Conservation (phyloP, 805 yeast species). For the Ogataea minuta region DNA sequence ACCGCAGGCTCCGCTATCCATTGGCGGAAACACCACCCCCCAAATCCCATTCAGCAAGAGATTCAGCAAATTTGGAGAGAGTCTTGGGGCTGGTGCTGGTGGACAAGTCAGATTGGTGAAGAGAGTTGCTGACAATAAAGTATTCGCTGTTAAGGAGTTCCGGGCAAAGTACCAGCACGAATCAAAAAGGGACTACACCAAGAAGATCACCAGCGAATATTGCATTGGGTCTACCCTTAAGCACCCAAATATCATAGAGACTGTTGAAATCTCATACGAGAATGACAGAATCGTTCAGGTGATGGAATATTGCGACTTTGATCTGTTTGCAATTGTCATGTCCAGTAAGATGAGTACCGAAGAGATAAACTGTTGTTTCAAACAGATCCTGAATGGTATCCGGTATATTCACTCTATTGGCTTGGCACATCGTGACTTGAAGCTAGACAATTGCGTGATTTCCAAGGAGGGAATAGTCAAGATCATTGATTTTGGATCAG, state of each 20-base stretch:
- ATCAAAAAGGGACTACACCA: slow-evolving; percentile 79
- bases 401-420: slow-evolving; percentile 82
- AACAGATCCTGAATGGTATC: slow-evolving; percentile 79
- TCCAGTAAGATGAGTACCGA: slow-evolving; percentile 78
- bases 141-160: slow-evolving; percentile 92
- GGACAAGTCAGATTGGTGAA: slow-evolving; percentile 80
- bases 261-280: slow-evolving; percentile 88
- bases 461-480: slow-evolving; percentile 80
- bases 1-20: slow-evolving; percentile 24
- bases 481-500: slow-evolving; percentile 90
- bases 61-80: slow-evolving; percentile 80
- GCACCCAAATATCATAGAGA: slow-evolving; percentile 87
- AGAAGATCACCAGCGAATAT: slow-evolving; percentile 90
- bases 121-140: slow-evolving; percentile 60
- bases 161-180: slow-evolving; percentile 74
- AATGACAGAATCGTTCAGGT: slow-evolving; percentile 84
- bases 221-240: slow-evolving; percentile 89
- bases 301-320: slow-evolving; percentile 93
- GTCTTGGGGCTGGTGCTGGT: slow-evolving; percentile 93
- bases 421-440: slow-evolving; percentile 86
- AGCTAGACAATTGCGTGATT: slow-evolving; percentile 89
- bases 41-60: slow-evolving; percentile 67
- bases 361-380: slow-evolving; percentile 87
- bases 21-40: slow-evolving; percentile 41
- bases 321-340: slow-evolving; percentile 92